Evolutionary conservation across 169 alveolate species (phyloP), one percentile per base, ranked within the genome.

Genomic region (Cryptosporidium felis): DNA sequence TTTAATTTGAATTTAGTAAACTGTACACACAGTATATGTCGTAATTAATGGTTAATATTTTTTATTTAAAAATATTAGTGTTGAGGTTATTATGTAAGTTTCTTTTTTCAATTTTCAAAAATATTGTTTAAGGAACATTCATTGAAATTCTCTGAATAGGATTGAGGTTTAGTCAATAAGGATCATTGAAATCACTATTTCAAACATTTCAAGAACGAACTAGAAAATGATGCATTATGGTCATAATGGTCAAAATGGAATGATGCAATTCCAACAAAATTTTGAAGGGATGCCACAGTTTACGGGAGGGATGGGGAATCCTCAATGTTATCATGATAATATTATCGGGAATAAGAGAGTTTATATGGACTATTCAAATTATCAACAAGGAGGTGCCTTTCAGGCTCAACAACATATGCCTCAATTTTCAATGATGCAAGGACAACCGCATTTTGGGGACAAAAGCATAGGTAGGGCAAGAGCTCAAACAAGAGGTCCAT

Each of bases 401-500:
- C 85, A 53, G 14, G 41, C 32, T 36, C 60, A 74, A 14, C 74
- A 74, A 18, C 65, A 53, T 5, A 32, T 56, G 59, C 53, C 85
- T 28, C 85, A 74, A 21, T 56, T 53, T 74, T 36, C 67, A 1
- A 74, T 74, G 85, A 74, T 74, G 58, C 85, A 56, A 32, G 23
- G 23, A 16, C 62, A 65, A 21, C 51, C 26, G 8, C 63, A 53
- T 3, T 16, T 45, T 18, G 56, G 56, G 23, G 81, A 65, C 10
- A 65, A 45, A 26, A 65, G 18, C 49, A 2, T 47, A 1, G 74
- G 85, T 2, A 74, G 85, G 40, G 38, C 85, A 12, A 49, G 85
- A 74, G 23, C 60, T 12, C 65, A 53, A 74, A 74, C 85, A 8
- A 74, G 85, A 56, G 85, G 85, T 23, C 85, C 85, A 32, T 74